Evolutionary conservation across 441 rosid species (phyloP).

Genomic region (Caryocar brasiliense): DNA sequence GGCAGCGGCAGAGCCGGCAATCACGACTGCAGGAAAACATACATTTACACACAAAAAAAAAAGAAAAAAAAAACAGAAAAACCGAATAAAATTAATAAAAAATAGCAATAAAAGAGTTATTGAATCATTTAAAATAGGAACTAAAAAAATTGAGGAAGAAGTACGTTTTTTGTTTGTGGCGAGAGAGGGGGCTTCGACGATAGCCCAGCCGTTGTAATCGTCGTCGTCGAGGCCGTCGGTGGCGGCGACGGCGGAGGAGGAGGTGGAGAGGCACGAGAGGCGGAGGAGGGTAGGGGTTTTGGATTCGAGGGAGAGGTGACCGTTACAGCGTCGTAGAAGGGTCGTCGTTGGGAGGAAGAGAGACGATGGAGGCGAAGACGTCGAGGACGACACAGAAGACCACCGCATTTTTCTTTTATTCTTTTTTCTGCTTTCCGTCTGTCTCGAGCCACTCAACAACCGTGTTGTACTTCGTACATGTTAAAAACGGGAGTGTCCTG

Average conservation of each 20-base stretch:
- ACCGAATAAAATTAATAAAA: neutral
- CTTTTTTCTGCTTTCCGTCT: neutral
- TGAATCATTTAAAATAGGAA: neutral
- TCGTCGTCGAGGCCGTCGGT: slow-evolving; percentile 22
- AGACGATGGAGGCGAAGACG: slow-evolving; percentile 18
- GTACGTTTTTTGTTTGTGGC: slow-evolving; percentile 32
- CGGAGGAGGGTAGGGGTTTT: slow-evolving; percentile 26
- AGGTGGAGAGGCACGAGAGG: slow-evolving; percentile 43
- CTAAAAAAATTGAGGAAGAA: neutral
- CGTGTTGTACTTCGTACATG: too few relatives aligned
- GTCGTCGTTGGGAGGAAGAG: slow-evolving; percentile 20
- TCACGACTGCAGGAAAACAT: slow-evolving; percentile 38
- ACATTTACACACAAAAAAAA: neutral
- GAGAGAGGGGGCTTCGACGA: slow-evolving; percentile 25
- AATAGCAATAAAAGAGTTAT: neutral
- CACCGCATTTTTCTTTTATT: neutral
- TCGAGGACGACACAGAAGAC: slow-evolving; percentile 12
- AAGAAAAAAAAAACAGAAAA: neutral
- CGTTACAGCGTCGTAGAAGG: slow-evolving; percentile 27
- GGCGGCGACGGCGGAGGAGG: slow-evolving; percentile 21
- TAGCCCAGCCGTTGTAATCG: slow-evolving; percentile 61
- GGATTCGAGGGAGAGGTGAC: slow-evolving; percentile 25
- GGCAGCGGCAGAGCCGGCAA: slow-evolving; percentile 38
- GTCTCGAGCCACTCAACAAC: too few relatives aligned
- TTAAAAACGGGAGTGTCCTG: too few relatives aligned